Base-by-base conservation (phyloP, 208 protist species). In the Leptomonas pyrrhocoris region DNA sequence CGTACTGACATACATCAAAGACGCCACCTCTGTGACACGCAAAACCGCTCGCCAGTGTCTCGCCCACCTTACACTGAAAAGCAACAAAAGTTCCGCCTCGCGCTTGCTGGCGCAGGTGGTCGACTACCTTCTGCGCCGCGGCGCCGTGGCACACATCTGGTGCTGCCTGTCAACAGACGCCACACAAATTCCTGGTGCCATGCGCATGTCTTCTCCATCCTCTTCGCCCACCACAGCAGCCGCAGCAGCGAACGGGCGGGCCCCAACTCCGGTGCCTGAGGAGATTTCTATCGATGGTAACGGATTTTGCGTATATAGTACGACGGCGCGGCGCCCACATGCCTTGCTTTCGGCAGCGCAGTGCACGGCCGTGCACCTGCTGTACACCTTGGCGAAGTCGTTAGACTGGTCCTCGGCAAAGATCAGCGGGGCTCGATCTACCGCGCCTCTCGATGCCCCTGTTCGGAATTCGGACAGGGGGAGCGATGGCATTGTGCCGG, bases 361-460 rank as follows among this genome's bases (percentile, higher is more conserved):
- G 66, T 72, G 66, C 55, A 72, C 66, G 43, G 66, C 66, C n/a
- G 56, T 72, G 53, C 23, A 54, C 30, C 45, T 72, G 42, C 66
- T 72, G 18, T 49, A 46, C 31, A 63, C 66, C 3, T 27, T 72
- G 46, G 66, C 66, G 2, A 59, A 63, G 45, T 38, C 55, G 19
- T 27, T 72, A 3, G 27, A 46, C 45, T 72, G 66, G 66, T 27
- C 66, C 13, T n/a, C 64, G 0, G 64, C 45, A 21, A 30, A 18
- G 18, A 7, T 16, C 5, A 2, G 7, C 19, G 62, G 2, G 30
- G 12, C 25, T n/a, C 25, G 16, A n/a, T n/a, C n/a, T n/a, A n/a
- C n/a, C n/a, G n/a, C n/a, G n/a, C n/a, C n/a, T n/a, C n/a, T n/a
- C n/a, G n/a, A n/a, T n/a, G n/a, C n/a, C n/a, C n/a, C n/a, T n/a